Conservation (phyloP, 768 basidiomycete genomes). For the Gautieria morchelliformis region DNA sequence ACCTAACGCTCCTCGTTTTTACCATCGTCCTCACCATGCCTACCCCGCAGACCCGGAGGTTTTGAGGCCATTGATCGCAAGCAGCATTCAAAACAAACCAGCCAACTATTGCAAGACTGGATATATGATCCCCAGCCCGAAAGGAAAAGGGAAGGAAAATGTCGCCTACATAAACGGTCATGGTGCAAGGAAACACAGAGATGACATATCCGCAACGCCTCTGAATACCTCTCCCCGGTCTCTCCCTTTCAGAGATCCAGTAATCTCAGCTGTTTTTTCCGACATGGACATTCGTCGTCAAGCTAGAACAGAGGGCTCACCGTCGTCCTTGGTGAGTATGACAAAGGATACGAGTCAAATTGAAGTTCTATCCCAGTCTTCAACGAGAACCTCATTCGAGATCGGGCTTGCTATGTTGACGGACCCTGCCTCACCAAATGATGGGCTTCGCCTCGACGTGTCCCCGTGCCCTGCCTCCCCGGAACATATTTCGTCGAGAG, state of each 20-base stretch:
- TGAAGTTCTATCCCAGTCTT: not conserved
- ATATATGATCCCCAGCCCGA: not conserved
- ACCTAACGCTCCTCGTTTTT: not conserved
- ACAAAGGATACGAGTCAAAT: not conserved
- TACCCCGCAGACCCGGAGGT: not conserved
- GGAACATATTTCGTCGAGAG: not conserved
- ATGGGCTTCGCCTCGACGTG: not conserved
- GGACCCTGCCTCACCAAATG: not conserved
- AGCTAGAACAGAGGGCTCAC: not conserved
- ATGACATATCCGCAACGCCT: not conserved
- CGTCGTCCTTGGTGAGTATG: not conserved
- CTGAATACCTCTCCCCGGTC: not conserved
- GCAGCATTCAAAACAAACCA: not conserved
- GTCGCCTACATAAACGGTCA: not conserved
- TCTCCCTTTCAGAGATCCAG: not conserved
- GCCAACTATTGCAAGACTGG: not conserved
- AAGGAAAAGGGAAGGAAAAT: not conserved
- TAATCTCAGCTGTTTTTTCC: not conserved
- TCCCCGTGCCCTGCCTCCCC: not conserved
- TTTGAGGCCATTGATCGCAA: not conserved
- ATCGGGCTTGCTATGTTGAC: conserved; percentile 1
- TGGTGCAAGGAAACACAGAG: not conserved
- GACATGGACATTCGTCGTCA: not conserved
- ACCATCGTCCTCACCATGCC: not conserved
- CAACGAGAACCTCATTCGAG: not conserved